These are phyloP conservation scores for Panaeolus cyanescens DNA, from an alignment of 768 basidiomycete genomes.

Conservation along the genomic window DNA sequence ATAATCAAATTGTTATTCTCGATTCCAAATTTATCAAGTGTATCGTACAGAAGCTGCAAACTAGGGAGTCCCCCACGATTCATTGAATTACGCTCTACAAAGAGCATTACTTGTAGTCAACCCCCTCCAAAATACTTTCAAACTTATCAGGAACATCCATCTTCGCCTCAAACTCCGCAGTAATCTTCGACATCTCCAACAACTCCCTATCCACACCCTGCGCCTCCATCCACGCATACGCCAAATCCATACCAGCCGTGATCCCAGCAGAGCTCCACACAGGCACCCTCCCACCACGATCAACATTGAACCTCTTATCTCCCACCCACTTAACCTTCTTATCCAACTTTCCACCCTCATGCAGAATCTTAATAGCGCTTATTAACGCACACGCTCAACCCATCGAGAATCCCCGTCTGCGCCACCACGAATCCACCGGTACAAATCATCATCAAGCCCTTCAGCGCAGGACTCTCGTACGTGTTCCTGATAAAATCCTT, in stretches of 20 bases:
- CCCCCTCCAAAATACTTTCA: conserved; percentile 16
- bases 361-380: neutral
- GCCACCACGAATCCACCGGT: neutral
- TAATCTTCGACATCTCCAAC: conserved; percentile 14
- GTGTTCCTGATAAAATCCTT: neutral
- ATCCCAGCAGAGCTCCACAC: conserved; percentile 19
- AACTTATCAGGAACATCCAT: conserved; percentile 19
- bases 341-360: neutral
- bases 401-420: neutral
- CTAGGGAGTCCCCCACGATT: too few species aligned
- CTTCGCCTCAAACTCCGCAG: conserved; percentile 17
- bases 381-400: neutral
- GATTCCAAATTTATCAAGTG: too few species aligned
- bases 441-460: neutral
- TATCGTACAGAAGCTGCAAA: too few species aligned
- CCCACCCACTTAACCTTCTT: neutral
- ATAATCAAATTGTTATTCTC: too few species aligned
- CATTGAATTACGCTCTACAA: too few species aligned
- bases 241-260: conserved; percentile 21
- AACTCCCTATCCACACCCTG: conserved; percentile 17
- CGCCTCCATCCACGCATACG: conserved; percentile 17
- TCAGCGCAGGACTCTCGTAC: neutral
- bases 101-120: neutral
- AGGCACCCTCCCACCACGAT: conserved; percentile 17
- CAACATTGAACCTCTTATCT: conserved; percentile 10